These are phyloP conservation scores for Epichloe coenophiala DNA, from an alignment of 2,329 filamentous ascomycete genomes.

Conservation along the genomic window DNA sequence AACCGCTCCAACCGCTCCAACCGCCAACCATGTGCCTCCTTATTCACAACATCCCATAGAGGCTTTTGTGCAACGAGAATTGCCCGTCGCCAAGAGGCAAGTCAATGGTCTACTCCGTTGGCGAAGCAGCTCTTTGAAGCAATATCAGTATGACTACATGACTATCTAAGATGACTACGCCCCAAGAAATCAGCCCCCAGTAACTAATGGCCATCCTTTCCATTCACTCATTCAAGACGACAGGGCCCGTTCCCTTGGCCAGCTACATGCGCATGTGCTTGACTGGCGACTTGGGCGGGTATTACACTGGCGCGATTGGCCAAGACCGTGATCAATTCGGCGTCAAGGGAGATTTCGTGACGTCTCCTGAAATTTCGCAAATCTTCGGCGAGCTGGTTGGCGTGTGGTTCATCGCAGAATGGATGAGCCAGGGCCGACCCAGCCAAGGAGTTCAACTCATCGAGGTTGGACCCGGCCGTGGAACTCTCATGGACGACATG, in stretches of 20 bases:
- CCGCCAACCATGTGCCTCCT: neutral
- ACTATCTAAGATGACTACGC: neutral
- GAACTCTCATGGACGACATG: conserved; percentile 95
- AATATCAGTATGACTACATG: conserved; percentile 50
- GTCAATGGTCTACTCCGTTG: conserved; percentile 83
- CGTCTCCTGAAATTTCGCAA: conserved; percentile 93
- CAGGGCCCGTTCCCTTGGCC: conserved; percentile 81
- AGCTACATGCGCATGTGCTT: conserved; percentile 98
- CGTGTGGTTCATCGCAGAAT: conserved; percentile 92
- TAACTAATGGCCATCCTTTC: neutral
- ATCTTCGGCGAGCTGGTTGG: conserved; percentile 91
- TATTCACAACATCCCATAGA: neutral
- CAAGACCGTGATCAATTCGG: conserved; percentile 76
- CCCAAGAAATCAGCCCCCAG: too few relatives aligned
- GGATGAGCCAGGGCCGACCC: conserved; percentile 77
- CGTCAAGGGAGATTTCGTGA: conserved; percentile 87
- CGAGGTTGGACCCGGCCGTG: conserved; percentile 85
- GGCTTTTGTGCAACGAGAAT: conserved; percentile 1
- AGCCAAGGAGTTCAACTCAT: conserved; percentile 71
- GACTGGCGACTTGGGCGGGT: conserved; percentile 78
- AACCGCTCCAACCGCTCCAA: too few relatives aligned
- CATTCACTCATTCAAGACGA: conserved; percentile 32
- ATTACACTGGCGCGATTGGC: conserved; percentile 69
- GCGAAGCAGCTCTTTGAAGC: conserved; percentile 78
- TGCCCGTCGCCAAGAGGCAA: conserved; percentile 19